These are phyloP conservation scores for Gracilaria gracilis DNA, from an alignment of 23 red algal species.

Conservation along the genomic window DNA sequence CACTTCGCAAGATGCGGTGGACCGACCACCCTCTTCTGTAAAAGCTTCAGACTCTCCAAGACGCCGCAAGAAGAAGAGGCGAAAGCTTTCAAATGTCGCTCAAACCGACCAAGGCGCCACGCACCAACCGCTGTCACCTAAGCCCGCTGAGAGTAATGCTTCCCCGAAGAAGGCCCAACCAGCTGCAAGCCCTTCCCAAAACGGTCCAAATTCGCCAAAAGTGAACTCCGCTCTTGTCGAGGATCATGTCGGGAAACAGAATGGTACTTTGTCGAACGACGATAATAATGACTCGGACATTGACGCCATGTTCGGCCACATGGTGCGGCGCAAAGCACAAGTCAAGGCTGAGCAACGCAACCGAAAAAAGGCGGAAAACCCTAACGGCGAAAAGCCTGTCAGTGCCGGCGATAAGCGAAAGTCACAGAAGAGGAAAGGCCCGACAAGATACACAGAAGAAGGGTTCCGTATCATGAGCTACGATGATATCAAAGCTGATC, in stretches of 20 bases:
- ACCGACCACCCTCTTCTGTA: not conserved
- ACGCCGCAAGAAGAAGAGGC: slow-evolving; percentile 42
- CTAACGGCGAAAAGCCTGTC: not conserved
- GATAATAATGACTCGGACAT: slow-evolving; percentile 44
- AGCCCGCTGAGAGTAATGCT: not conserved
- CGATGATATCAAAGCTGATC: slow-evolving; percentile 62
- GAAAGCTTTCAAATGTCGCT: not conserved
- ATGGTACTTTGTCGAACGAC: not conserved
- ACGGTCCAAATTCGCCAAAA: not conserved
- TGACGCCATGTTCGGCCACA: slow-evolving; percentile 56
- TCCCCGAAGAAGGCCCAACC: slow-evolving; percentile 1
- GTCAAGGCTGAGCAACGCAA: slow-evolving; percentile 3
- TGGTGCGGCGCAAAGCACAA: slow-evolving; percentile 45
- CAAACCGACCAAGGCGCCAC: not conserved
- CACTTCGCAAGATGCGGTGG: not conserved
- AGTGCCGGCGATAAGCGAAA: not conserved
- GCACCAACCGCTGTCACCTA: not conserved
- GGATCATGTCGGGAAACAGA: not conserved
- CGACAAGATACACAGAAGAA: slow-evolving; percentile 60
- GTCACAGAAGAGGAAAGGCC: slow-evolving; percentile 10
- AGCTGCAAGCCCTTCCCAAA: not conserved
- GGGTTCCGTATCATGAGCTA: slow-evolving; percentile 64
- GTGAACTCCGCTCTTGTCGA: not conserved
- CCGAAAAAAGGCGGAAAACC: not conserved
- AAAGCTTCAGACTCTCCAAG: slow-evolving; percentile 11